These are phyloP conservation scores for Nannizzia gypsea DNA, from an alignment of 2,329 filamentous ascomycete species.

Conservation along the genomic window DNA sequence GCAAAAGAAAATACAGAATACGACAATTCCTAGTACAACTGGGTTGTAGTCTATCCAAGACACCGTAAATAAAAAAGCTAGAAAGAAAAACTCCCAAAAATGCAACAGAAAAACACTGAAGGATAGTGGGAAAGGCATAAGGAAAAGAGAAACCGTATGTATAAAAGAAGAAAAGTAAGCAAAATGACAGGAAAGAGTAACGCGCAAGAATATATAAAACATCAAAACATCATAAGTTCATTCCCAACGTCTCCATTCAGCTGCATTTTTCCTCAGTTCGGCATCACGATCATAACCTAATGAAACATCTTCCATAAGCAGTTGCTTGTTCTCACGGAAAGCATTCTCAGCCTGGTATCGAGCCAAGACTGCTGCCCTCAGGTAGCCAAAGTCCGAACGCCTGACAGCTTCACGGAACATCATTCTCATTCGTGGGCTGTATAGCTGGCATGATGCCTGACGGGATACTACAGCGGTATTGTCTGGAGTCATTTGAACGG, in stretches of 20 bases:
- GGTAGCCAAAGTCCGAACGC: conserved; percentile 53
- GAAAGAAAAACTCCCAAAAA: neutral
- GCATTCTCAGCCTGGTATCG: conserved; percentile 47
- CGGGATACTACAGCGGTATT: conserved; percentile 41
- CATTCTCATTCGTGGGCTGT: conserved; percentile 64
- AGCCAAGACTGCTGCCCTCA: conserved; percentile 51
- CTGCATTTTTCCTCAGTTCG: conserved; percentile 39
- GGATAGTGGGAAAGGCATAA: neutral
- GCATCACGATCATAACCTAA: conserved; percentile 42
- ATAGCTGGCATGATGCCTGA: conserved; percentile 59
- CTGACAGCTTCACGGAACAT: conserved; percentile 57
- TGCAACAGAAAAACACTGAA: neutral
- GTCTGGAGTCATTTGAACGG: conserved; percentile 43
- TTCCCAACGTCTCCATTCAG: conserved; percentile 45
- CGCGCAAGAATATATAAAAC: neutral
- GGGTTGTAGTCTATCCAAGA: neutral
- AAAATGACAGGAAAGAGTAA: neutral
- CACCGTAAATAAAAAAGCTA: neutral
- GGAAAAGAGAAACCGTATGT: neutral
- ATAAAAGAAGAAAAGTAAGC: neutral
- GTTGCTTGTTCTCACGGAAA: conserved; percentile 45
- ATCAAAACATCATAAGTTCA: conserved; percentile 15
- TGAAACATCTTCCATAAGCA: conserved; percentile 46
- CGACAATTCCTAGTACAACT: neutral
- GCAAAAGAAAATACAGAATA: neutral